Evolutionary conservation across 306 rosid genomes (phyloP).

Genomic region (Rosa multiflora): DNA sequence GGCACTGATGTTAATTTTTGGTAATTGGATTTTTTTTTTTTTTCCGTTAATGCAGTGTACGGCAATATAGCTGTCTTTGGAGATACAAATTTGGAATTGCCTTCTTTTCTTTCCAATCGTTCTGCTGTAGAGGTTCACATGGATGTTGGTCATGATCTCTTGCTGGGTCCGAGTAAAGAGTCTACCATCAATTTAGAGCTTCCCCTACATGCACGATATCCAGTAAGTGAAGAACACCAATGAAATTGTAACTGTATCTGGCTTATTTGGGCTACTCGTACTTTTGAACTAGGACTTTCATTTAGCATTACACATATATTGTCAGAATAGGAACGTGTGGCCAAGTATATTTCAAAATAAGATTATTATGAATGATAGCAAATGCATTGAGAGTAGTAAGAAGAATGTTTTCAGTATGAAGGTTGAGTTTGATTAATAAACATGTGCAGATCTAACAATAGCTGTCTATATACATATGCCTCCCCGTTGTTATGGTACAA

Average conservation of each 20-base stretch:
- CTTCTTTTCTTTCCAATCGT: constrained; percentile 74
- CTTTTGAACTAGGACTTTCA: not conserved
- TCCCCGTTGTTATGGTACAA: not conserved
- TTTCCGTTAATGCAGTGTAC: constrained; percentile 41
- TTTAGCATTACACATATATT: not conserved
- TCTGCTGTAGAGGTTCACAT: constrained; percentile 81
- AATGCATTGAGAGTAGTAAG: not conserved
- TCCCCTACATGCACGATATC: constrained; percentile 88
- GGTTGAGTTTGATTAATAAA: not conserved
- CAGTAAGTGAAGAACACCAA: constrained; percentile 39
- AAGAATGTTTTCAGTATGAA: not conserved
- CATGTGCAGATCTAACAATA: not conserved
- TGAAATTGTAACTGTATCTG: constrained; percentile 8
- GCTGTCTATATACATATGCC: not conserved
- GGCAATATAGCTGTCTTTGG: constrained; percentile 70
- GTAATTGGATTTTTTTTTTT: not conserved
- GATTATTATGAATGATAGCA: not conserved
- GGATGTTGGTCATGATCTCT: constrained; percentile 38
- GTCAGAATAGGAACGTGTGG: not conserved
- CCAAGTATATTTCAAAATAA: not conserved
- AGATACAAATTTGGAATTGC: constrained; percentile 82
- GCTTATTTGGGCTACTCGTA: not conserved
- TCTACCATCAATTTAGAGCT: constrained; percentile 42
- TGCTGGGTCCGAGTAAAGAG: constrained; percentile 24
- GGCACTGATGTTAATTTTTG: constrained; percentile 16